A percentile compares a stretch with the other conserved stretches of the same genome.
Evolutionary conservation across 768 basidiomycete species (phyloP).

Genomic region (Boletus rubroflammeus): DNA sequence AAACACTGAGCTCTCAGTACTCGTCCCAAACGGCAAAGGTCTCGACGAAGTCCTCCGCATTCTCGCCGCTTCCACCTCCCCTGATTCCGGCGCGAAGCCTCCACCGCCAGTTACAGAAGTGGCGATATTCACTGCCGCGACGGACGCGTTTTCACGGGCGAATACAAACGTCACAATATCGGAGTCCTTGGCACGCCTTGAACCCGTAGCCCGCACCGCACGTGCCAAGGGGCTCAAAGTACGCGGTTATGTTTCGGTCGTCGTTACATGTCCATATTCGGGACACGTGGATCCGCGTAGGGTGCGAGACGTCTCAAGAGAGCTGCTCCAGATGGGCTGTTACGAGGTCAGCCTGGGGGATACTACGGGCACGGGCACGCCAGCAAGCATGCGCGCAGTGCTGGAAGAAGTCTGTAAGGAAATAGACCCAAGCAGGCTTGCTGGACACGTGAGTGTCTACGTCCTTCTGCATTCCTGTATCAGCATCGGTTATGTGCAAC

Average conservation of each 20-base stretch:
- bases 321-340: conserved; percentile 84
- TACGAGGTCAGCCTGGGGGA: conserved; percentile 93
- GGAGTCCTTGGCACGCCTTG: conserved; percentile 65
- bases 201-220: conserved; percentile 59
- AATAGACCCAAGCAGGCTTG: conserved; percentile 63
- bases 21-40: conserved; percentile 78
- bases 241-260: conserved; percentile 82
- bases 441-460: conserved; percentile 48
- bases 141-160: conserved; percentile 80
- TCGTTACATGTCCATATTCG: conserved; percentile 83
- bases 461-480: conserved; percentile 14
- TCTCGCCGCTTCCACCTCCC: conserved; percentile 34
- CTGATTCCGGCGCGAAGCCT: conserved; percentile 27
- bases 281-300: conserved; percentile 62
- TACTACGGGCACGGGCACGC: conserved; percentile 85
- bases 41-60: conserved; percentile 64
- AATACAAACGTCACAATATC: conserved; percentile 77
- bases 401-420: conserved; percentile 64
- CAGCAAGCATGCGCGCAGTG: conserved; percentile 61
- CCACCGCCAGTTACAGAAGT: conserved; percentile 74
- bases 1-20: conserved; percentile 69
- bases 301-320: conserved; percentile 68
- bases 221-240: conserved; percentile 61
- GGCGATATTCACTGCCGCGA: conserved; percentile 84
- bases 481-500: neutral